A percentile compares a stretch with the other conserved stretches of the same genome.
Conservation (phyloP, 129 eudicot genomes). For the Flaveria trinervia region DNA sequence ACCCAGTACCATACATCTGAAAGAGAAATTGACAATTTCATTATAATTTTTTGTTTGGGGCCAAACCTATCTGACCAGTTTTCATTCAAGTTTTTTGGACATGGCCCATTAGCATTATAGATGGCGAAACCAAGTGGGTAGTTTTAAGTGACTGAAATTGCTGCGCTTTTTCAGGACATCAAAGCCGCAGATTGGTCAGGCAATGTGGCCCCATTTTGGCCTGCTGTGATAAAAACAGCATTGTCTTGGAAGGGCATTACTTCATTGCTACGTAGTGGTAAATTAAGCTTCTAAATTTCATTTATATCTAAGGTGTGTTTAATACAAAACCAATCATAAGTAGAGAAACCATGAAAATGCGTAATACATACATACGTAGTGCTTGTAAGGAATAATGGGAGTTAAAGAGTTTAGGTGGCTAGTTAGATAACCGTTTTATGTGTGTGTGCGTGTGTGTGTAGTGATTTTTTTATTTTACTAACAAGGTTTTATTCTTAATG, state of each 20-base stretch:
- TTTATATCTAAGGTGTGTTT: too few relatives aligned
- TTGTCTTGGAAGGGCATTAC: conserved; percentile 88
- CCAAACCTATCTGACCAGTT: not conserved
- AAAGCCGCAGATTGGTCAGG: conserved; percentile 86
- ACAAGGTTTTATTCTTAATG: not conserved
- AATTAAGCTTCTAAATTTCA: not conserved
- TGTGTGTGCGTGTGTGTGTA: not conserved
- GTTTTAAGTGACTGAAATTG: not conserved
- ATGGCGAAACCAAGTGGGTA: not conserved
- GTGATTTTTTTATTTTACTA: not conserved
- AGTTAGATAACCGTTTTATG: not conserved
- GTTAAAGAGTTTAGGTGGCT: not conserved
- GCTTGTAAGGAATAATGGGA: not conserved
- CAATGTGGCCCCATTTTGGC: conserved; percentile 93
- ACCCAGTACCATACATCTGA: not conserved
- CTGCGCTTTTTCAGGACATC: conserved; percentile 54
- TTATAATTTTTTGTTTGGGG: not conserved
- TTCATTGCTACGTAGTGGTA: conserved; percentile 73
- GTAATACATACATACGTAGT: not conserved
- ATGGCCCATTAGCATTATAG: not conserved
- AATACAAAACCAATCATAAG: not conserved
- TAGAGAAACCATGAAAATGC: not conserved
- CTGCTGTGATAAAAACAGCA: conserved; percentile 83
- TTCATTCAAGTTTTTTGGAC: not conserved
- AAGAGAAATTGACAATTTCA: not conserved